Percentiles rank a stretch among this genome's conserved stretches.
phyloP scores from a whole-genome alignment of 2,329 filamentous ascomycete genomes.

The Proliferodiscus dingleyae region DNA sequence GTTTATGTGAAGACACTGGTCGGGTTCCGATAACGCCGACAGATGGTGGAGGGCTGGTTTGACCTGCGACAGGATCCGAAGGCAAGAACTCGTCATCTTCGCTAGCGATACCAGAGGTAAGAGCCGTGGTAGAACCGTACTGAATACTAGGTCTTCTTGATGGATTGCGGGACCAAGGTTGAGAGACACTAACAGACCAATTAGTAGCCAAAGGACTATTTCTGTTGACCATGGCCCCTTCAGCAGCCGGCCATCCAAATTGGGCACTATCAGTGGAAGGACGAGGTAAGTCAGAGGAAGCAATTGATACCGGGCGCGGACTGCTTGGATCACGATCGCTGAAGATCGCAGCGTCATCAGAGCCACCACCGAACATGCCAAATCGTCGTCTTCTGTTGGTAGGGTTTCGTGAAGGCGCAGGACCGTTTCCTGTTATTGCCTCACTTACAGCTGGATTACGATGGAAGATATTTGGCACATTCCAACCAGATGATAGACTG shows the following conservation, averaged over 20 bases:
- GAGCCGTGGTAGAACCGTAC: conserved; percentile 61
- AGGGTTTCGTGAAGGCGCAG: conserved; percentile 28
- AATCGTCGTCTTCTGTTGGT: conserved; percentile 23
- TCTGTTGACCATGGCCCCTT: conserved; percentile 43
- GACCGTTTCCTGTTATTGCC: conserved; percentile 28
- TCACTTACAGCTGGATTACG: conserved; percentile 24
- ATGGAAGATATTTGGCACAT: conserved; percentile 35
- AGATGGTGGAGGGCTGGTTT: conserved; percentile 47
- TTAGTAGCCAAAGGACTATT: conserved; percentile 47
- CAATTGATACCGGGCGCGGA: conserved; percentile 64
- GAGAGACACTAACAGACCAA: conserved; percentile 42
- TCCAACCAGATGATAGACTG: conserved; percentile 54
- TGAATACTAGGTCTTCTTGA: conserved; percentile 80
- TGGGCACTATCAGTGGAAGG: conserved; percentile 75
- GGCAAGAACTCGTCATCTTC: conserved; percentile 61
- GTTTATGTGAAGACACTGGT: conserved; percentile 47
- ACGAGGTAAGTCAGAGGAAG: conserved; percentile 65
- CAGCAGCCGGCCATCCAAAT: conserved; percentile 59
- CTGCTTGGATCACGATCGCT: conserved; percentile 53
- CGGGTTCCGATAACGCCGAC: conserved; percentile 77
- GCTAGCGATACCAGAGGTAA: conserved; percentile 57
- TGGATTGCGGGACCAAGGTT: conserved; percentile 67
- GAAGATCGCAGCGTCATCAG: conserved; percentile 37
- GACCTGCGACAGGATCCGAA: conserved; percentile 48
- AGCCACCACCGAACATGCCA: conserved; percentile 48